Evolutionary conservation across 2,329 filamentous ascomycete species (phyloP).

Genomic region (Acrocalymma vagum): DNA sequence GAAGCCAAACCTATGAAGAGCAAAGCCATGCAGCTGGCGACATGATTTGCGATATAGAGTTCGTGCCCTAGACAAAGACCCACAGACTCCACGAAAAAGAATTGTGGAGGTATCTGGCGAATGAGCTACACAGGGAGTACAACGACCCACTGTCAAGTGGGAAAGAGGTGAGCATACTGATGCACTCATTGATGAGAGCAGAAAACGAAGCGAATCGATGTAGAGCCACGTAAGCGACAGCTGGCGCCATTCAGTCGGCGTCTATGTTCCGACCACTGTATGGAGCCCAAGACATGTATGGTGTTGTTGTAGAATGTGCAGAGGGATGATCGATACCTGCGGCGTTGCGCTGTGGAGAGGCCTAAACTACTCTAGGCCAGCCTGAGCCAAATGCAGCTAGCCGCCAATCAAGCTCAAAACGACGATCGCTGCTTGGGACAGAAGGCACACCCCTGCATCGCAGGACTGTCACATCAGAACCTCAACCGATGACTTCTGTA

Average conservation of each 20-base stretch:
- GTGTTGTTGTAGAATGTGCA: conserved; percentile 10
- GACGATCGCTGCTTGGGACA: conserved; percentile 9
- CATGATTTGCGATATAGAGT: too few relatives aligned
- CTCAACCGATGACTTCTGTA: conserved; percentile 13
- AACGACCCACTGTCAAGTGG: too few relatives aligned
- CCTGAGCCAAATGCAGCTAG: conserved; percentile 10
- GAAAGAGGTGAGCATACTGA: too few relatives aligned
- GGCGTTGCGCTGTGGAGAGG: conserved; percentile 20
- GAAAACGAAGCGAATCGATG: not conserved
- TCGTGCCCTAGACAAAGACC: too few relatives aligned
- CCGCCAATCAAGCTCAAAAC: conserved; percentile 14
- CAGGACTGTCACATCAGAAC: conserved; percentile 6
- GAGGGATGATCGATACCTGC: conserved; percentile 19
- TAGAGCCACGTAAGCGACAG: not conserved
- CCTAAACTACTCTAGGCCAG: conserved; percentile 23
- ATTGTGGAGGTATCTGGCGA: too few relatives aligned
- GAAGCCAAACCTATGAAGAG: too few relatives aligned
- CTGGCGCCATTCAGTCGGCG: not conserved
- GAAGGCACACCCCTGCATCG: conserved; percentile 9
- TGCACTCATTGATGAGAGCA: too few relatives aligned
- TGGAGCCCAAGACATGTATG: conserved; percentile 8
- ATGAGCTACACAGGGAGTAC: too few relatives aligned
- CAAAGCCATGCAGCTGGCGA: too few relatives aligned
- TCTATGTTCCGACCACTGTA: conserved; percentile 3
- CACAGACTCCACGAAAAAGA: too few relatives aligned